Evolutionary conservation across 768 basidiomycete species (phyloP), one percentile per base, ranked within the genome.

Genomic region (Collybiopsis confluens): DNA sequence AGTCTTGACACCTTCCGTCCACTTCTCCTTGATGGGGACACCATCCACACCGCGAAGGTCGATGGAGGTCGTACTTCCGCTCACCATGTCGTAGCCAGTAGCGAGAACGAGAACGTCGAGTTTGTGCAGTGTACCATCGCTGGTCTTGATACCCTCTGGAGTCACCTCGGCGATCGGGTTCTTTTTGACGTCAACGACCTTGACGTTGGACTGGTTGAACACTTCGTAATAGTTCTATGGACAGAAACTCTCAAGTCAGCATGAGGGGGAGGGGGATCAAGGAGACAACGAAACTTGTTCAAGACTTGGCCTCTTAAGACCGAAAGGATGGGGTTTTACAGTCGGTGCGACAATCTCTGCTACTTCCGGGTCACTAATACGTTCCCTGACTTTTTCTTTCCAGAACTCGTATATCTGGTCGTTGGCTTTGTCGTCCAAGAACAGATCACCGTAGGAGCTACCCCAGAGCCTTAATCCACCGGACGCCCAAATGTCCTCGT

Each of bases 21-120:
- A 61, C 38, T 59, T 61, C 6, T 59, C 56, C 18, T 49, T 46
- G 33, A 61, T 56, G 10, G 58, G 27, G 4, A 45, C 45, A 9
- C 54, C 60, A 24, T 57, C 56, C 18, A 53, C 45, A 23, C 60
- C 60, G 7, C 44, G 44, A 35, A 61, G 57, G 33, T 61, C 58
- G 36, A 61, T 61, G 20, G 53, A 43, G 21, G 55, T 51, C 8
- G 56, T 53, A 9, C 52, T 46, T 11, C 58, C 58, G 13, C 55
- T 59, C 11, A 57, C 52, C 15, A 44, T 45, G 35, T 61, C 60
- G 43, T 55, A 61, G 2, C 60, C 60, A 13, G 60, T 61, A 20
- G 61, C 61, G 20, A 58, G 46, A 9, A 62, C 48, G 18, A 60
- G 40, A 3, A 56, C 46, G 37, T 62, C 61, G 28, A 62, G 46